Evolutionary conservation across 2,329 filamentous ascomycete species (phyloP), one percentile per base, ranked within the genome.

Genomic region (Pseudopithomyces chartarum): DNA sequence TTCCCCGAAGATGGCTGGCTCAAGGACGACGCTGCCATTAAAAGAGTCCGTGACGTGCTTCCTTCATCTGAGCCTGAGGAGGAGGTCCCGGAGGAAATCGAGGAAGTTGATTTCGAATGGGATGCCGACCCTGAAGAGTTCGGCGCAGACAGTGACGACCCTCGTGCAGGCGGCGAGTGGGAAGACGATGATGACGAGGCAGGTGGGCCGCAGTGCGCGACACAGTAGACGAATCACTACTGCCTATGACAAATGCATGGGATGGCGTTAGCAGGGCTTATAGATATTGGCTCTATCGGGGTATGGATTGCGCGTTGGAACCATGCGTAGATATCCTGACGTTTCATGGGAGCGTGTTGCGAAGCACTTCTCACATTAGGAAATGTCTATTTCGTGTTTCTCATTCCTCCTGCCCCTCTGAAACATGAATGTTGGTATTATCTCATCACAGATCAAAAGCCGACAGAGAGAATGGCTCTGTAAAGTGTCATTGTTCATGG

Each of bases 1-100:
- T 98, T 98, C 80, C 95, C 95, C 2, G 87, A 93, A 66, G 87
- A 94, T 67, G 90, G 87, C 23, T 98, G 92, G 92, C 81, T 93
- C 56, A 78, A 79, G 57, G 71, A 90, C 55, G 86, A 91, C n/a
- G 84, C 85, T 12, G 83, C 87, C 0, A 85, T 94, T 57, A 85
- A 89, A 54, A 84, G 85, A 44, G 81, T 99, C 55, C 81, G 85
- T 68, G 90, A 91, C 67, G 82, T 96, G 26, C 82, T 99, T 12
- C 95, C 95, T 0, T 57, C 63, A 19, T 80, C 85, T 10, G 83
- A 85, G 1, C 59, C 57, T 10, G 76, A 84, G 2, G 84, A 85
- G 0, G 78, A 84, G 4, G 88, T 94, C 60, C 81, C 86, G 61
- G 86, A 87, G 0, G 88, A 94, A 0, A 87, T 70, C 3, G 95